Evolutionary conservation across 139 green algal genomes (phyloP).

Genomic region (Chlorella sp.): DNA sequence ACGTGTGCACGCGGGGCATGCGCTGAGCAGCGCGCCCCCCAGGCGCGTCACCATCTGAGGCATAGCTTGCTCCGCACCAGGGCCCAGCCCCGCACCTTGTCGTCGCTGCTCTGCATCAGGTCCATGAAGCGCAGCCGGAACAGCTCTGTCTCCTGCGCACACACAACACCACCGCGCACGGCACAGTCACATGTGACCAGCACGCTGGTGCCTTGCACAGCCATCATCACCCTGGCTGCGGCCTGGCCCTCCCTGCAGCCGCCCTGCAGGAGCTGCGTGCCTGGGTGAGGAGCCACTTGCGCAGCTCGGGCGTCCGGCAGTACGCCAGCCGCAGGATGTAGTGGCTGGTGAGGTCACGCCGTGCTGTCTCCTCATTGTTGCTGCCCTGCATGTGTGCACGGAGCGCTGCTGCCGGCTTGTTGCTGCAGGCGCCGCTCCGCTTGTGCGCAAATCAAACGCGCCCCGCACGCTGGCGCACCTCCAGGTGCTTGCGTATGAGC

Average conservation of each 20-base stretch:
- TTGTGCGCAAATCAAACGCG: too few relatives aligned
- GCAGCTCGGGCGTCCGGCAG: conserved; percentile 83
- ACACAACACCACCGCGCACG: background rate
- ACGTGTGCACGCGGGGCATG: too few relatives aligned
- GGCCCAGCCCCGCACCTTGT: conserved; percentile 5
- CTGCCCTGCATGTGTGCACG: conserved; percentile 5
- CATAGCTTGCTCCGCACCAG: too few relatives aligned
- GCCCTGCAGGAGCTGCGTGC: too few relatives aligned
- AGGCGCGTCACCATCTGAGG: too few relatives aligned
- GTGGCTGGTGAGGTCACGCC: conserved; percentile 75
- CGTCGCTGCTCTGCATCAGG: conserved; percentile 1
- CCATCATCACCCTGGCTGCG: too few relatives aligned
- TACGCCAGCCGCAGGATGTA: conserved; percentile 91
- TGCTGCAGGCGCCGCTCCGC: background rate
- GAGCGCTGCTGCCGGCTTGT: background rate
- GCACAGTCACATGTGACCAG: background rate
- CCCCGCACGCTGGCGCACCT: too few relatives aligned
- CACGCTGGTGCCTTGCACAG: background rate
- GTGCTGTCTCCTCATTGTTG: conserved; percentile 30
- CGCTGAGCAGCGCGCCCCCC: too few relatives aligned
- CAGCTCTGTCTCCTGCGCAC: conserved; percentile 12
- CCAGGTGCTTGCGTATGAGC: conserved; percentile 46
- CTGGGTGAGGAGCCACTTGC: conserved; percentile 83
- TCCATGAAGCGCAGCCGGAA: conserved; percentile 13
- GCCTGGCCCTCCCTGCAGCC: too few relatives aligned